Conservation (phyloP, 2,329 filamentous ascomycete species). For the Alternaria burnsii region DNA sequence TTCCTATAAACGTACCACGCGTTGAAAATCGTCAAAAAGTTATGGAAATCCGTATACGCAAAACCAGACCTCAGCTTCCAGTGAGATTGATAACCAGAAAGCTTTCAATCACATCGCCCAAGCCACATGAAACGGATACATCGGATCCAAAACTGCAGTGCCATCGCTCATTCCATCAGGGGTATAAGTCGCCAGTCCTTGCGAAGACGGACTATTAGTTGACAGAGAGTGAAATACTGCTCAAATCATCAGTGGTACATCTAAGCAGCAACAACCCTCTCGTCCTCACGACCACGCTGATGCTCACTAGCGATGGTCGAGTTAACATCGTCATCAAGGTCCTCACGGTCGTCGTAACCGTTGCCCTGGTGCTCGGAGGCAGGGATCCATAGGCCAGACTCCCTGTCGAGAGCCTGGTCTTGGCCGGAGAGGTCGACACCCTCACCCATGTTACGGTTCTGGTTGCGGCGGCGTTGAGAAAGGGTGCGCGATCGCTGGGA, state of each 20-base stretch:
- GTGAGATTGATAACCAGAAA: slow-evolving; percentile 7
- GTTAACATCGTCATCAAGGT: slow-evolving; percentile 63
- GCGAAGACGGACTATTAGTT: slow-evolving; percentile 35
- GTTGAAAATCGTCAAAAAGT: slow-evolving; percentile 19
- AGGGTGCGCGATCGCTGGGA: slow-evolving; percentile 87
- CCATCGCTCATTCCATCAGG: slow-evolving; percentile 36
- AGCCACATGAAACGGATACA: slow-evolving; percentile 13
- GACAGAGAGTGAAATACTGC: slow-evolving; percentile 31
- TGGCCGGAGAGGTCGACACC: slow-evolving; percentile 84
- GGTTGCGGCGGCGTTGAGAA: slow-evolving; percentile 77
- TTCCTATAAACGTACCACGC: slow-evolving; percentile 10
- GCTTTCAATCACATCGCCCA: slow-evolving; percentile 19
- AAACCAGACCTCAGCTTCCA: slow-evolving; percentile 4
- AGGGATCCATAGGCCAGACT: slow-evolving; percentile 82
- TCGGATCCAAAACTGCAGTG: slow-evolving; percentile 13
- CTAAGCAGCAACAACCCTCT: slow-evolving; percentile 50
- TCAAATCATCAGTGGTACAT: slow-evolving; percentile 26
- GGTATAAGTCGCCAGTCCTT: slow-evolving; percentile 45
- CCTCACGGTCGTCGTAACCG: slow-evolving; percentile 71
- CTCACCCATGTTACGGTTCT: slow-evolving; percentile 71
- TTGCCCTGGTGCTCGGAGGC: slow-evolving; percentile 72
- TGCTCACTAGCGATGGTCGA: slow-evolving; percentile 52
- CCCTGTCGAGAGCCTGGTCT: slow-evolving; percentile 79
- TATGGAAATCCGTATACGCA: slow-evolving; percentile 14
- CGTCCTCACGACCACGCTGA: slow-evolving; percentile 58